Evolutionary conservation across 106 monocot species (phyloP), one percentile per base, ranked within the genome.

Genomic region (Dendrobium officinale): DNA sequence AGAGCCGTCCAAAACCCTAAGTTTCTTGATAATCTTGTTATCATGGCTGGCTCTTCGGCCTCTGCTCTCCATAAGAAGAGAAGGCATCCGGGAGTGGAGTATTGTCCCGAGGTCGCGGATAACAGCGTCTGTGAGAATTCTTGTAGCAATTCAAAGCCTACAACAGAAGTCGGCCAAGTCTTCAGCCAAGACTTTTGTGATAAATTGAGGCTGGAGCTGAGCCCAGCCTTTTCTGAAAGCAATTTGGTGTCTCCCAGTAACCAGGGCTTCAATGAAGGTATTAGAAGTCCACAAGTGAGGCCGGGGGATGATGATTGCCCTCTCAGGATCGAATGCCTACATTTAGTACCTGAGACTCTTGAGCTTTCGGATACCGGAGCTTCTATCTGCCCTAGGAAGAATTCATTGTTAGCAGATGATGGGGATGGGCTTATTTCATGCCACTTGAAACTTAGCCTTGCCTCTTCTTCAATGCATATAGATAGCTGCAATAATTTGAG

Each of bases 381-480:
- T 42, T 90, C 94, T 0, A 59, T 81, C 37, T 88, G 84, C 72
- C 81, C 89, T 9, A 90, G 82, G 44, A 93, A 90, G 80, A n/a
- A 64, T 26, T 82, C 31, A 44, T 61, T 83, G 68, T 79, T 95
- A 24, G 43, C 88, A 9, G 49, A 85, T 72, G 90, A 92, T 5
- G 83, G 78, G 5, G 92, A 96, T 76, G 90, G 85, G 45, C 79
- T 83, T 67, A 81, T 91, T 19, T 42, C 88, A 9, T 90, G 89
- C 82, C 92, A 92, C 55, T 84, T 97, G 82, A 94, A 88, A 78
- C 89, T 98, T 33, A 89, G 92, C 5, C 89, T 98, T 48, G 92
- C 94, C 31, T 94, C 93, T 41, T 79, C 83, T 61, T 74, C 84
- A 0, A 81, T 88, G 83, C 96, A 93, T 81, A 66, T 88, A 41